These are phyloP conservation scores for Aspergillus bertholletiae DNA, from an alignment of 495 filamentous ascomycete species.

Conservation along the genomic window DNA sequence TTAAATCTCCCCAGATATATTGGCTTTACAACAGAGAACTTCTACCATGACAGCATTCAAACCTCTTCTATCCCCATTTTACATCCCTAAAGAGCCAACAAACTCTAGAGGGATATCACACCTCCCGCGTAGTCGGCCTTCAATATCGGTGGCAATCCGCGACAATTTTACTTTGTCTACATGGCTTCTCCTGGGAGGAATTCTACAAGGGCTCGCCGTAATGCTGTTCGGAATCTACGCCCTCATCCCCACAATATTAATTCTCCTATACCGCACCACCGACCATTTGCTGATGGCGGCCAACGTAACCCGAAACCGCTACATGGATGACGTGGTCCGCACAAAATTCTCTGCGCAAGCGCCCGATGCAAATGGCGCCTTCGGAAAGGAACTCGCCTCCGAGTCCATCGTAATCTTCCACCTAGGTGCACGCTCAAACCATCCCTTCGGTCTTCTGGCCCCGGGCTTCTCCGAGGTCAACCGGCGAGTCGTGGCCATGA, in stretches of 20 bases:
- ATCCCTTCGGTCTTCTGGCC: slow-evolving; percentile 26
- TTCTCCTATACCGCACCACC: slow-evolving; percentile 25
- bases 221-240: slow-evolving; percentile 25
- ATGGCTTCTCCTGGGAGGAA: slow-evolving; percentile 42
- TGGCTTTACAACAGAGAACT: not conserved
- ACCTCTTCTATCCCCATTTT: not conserved
- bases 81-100: not conserved
- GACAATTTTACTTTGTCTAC: slow-evolving; percentile 31
- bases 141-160: not conserved
- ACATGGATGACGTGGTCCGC: slow-evolving; percentile 29
- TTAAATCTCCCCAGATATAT: too few relatives aligned
- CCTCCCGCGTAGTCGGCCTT: not conserved
- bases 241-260: slow-evolving; percentile 29
- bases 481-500: not conserved
- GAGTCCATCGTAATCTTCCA: slow-evolving; percentile 37
- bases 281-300: slow-evolving; percentile 21
- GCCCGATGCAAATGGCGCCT: slow-evolving; percentile 30
- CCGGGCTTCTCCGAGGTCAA: slow-evolving; percentile 8
- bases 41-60: not conserved
- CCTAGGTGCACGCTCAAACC: slow-evolving; percentile 37
- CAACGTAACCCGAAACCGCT: slow-evolving; percentile 30
- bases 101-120: not conserved
- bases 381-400: slow-evolving; percentile 22
- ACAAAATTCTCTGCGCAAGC: slow-evolving; percentile 32
- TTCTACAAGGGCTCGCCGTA: slow-evolving; percentile 32